phyloP scores from a whole-genome alignment of 805 yeast genomes.

The Saccharomycopsis amapae region DNA sequence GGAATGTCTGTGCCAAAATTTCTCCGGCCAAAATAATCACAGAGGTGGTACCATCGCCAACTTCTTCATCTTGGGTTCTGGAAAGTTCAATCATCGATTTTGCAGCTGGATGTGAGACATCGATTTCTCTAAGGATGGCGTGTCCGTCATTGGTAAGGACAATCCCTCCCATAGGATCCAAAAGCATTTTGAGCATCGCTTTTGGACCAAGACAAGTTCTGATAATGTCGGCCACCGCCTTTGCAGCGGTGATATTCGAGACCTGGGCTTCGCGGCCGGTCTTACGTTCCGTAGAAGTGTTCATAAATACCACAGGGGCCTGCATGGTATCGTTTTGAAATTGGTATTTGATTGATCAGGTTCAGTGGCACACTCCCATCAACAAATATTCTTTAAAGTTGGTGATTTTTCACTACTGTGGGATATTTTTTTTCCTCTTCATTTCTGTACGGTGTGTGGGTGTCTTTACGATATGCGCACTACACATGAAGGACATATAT shows the following conservation, averaged over 20 bases:
- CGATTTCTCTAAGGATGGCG: conserved; percentile 94
- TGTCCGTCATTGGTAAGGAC: conserved; percentile 98
- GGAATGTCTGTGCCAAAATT: conserved; percentile 89
- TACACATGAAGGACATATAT: no score
- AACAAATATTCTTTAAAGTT: no score
- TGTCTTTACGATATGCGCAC: no score
- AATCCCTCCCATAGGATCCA: conserved; percentile 93
- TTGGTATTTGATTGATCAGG: no score
- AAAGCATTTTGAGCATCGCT: conserved; percentile 96
- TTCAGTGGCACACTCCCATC: no score
- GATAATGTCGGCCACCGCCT: conserved; percentile 95
- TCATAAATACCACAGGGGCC: conserved; percentile 79
- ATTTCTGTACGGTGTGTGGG: no score
- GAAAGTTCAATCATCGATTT: conserved; percentile 95
- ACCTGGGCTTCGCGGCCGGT: conserved; percentile 96
- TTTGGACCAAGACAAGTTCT: conserved; percentile 98
- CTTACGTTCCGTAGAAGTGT: conserved; percentile 87
- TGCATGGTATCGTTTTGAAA: no score
- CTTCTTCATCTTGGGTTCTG: conserved; percentile 98
- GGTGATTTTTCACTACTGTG: no score
- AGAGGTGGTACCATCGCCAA: conserved; percentile 87
- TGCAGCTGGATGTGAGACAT: conserved; percentile 98
- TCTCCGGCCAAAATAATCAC: conserved; percentile 97
- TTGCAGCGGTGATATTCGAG: conserved; percentile 98
- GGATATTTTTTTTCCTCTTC: no score